Evolutionary conservation across 148 eudicot genomes (phyloP).

Genomic region (Nepenthes gracilis): DNA sequence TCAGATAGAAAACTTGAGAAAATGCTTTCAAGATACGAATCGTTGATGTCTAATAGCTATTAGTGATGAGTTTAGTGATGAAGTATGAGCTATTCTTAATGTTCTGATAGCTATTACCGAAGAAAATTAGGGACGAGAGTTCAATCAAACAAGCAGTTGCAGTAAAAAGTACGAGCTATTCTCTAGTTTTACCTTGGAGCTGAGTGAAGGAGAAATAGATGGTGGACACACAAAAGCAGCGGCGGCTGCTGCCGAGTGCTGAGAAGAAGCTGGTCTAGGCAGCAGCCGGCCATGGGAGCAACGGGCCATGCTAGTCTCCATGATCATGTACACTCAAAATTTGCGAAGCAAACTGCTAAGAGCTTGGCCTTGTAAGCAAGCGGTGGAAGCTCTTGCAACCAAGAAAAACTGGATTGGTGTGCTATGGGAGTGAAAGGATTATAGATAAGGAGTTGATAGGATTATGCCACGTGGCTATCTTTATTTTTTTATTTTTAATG

Average conservation of each 20-base stretch:
- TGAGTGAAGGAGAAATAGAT: conserved; percentile 37
- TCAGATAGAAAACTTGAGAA: too few species aligned
- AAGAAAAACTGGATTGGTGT: not conserved
- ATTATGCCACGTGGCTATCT: conserved; percentile 54
- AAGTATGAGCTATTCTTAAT: too few species aligned
- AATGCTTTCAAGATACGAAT: too few species aligned
- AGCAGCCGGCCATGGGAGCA: conserved; percentile 50
- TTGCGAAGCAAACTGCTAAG: not conserved
- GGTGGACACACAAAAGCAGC: conserved; percentile 28
- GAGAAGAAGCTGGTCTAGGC: conserved; percentile 45
- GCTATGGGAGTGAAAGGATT: conserved; percentile 9
- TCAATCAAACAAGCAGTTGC: not conserved
- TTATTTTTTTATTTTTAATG: too few species aligned
- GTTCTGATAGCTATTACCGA: not conserved
- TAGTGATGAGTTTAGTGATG: too few species aligned
- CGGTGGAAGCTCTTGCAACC: not conserved
- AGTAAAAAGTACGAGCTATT: not conserved
- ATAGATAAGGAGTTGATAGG: conserved; percentile 54
- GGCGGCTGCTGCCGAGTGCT: conserved; percentile 23
- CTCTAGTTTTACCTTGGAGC: conserved; percentile 42
- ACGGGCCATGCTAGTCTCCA: conserved; percentile 71
- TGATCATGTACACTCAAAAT: conserved; percentile 6
- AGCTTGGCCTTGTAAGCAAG: not conserved
- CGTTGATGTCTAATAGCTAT: too few species aligned
- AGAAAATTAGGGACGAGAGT: not conserved